These are phyloP conservation scores for Russula sp. DNA, from an alignment of 768 basidiomycete genomes.

Conservation along the genomic window DNA sequence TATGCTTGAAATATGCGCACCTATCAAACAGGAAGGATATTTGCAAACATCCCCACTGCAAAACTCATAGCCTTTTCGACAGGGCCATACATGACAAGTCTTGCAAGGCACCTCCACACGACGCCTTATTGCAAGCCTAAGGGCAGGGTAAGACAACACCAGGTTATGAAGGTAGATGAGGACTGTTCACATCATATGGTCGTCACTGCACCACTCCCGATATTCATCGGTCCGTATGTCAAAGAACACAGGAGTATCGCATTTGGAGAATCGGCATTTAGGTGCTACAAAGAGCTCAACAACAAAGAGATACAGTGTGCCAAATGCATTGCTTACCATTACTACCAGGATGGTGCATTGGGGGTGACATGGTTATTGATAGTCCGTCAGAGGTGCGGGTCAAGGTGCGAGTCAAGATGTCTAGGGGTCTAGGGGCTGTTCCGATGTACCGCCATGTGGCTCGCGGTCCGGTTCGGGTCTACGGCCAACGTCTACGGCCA, in stretches of 20 bases:
- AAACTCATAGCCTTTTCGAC: not conserved
- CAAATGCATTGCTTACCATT: not conserved
- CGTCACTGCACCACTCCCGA: conserved; percentile 14
- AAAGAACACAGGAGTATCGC: not conserved
- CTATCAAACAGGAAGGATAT: too few species aligned
- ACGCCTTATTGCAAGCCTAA: not conserved
- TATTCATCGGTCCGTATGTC: conserved; percentile 1
- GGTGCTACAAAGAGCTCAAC: not conserved
- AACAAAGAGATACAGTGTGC: not conserved
- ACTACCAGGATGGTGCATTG: not conserved
- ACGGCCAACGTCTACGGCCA: too few species aligned
- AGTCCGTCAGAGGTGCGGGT: too few species aligned
- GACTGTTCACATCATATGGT: conserved; percentile 7
- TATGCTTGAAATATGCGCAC: too few species aligned
- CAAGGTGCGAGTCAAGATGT: too few species aligned
- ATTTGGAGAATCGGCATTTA: not conserved
- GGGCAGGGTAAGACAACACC: not conserved
- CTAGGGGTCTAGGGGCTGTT: too few species aligned
- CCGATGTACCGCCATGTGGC: too few species aligned
- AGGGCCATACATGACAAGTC: conserved; percentile 7
- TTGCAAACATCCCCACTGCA: conserved; percentile 3
- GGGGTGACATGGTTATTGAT: not conserved
- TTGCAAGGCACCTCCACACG: conserved; percentile 1
- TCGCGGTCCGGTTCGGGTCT: too few species aligned
- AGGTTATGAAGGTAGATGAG: not conserved